These are phyloP conservation scores for Wallacemonas collosoma DNA, from an alignment of 208 protist genomes.

Conservation along the genomic window DNA sequence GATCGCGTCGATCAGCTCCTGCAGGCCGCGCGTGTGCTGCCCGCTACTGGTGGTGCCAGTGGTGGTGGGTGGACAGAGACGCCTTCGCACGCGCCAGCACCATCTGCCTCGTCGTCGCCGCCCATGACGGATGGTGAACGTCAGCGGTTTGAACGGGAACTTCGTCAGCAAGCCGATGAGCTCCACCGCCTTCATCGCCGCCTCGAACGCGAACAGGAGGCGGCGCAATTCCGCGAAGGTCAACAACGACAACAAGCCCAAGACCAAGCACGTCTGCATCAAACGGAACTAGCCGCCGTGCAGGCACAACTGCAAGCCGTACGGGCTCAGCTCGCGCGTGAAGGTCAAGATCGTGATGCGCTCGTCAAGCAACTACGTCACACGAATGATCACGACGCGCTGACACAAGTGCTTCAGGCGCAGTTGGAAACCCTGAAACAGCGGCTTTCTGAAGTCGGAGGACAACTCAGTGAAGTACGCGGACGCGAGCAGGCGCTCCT, in stretches of 20 bases:
- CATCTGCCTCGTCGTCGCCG: conserved; percentile 10
- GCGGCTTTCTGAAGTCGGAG: conserved; percentile 54
- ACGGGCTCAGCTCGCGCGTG: conserved; percentile 26
- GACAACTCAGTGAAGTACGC: conserved; percentile 45
- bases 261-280: conserved; percentile 40
- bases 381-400: conserved; percentile 42
- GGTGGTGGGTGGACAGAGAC: neutral
- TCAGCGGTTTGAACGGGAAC: conserved; percentile 38
- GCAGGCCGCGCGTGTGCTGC: neutral
- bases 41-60: too few species aligned
- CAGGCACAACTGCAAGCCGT: conserved; percentile 47
- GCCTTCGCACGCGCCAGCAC: neutral
- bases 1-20: conserved; percentile 43
- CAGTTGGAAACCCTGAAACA: conserved; percentile 62
- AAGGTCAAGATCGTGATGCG: conserved; percentile 36
- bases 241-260: conserved; percentile 51
- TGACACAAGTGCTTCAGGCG: conserved; percentile 45
- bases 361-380: conserved; percentile 44
- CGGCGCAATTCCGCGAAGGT: conserved; percentile 40
- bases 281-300: conserved; percentile 39
- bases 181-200: conserved; percentile 57
- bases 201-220: conserved; percentile 57
- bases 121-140: conserved; percentile 16
- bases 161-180: conserved; percentile 45
- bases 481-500: conserved; percentile 48